phyloP scores from a whole-genome alignment of 2,329 filamentous ascomycete species.

The Aspergillus sp. region DNA sequence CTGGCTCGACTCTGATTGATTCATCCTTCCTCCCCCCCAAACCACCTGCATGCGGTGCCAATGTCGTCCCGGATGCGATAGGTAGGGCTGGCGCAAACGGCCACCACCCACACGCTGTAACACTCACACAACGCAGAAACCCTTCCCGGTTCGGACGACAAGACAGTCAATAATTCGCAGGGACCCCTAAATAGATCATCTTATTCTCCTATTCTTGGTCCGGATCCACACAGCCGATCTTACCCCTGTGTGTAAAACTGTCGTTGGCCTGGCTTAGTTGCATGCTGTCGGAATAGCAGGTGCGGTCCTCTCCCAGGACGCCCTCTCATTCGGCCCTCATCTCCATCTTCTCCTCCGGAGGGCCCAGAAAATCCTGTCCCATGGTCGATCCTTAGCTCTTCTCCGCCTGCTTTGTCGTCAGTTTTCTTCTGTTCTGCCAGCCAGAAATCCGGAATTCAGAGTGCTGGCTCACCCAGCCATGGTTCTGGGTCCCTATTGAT shows the following conservation, averaged over 20 bases:
- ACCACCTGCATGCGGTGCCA: neutral
- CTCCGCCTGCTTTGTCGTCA: constrained; percentile 8
- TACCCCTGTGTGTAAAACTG: constrained; percentile 5
- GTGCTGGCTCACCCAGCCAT: constrained; percentile 4
- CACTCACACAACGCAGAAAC: neutral
- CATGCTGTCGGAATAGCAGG: constrained; percentile 1
- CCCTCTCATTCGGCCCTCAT: constrained; percentile 2
- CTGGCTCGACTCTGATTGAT: neutral
- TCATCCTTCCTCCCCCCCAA: neutral
- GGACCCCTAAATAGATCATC: neutral
- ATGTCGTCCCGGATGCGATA: neutral
- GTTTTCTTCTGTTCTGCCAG: neutral
- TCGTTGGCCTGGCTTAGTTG: constrained; percentile 1
- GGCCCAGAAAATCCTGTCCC: constrained; percentile 7
- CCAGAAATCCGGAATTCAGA: constrained; percentile 1
- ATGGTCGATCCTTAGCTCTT: constrained; percentile 8
- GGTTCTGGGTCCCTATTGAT: constrained; percentile 8
- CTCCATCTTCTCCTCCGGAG: constrained; percentile 4
- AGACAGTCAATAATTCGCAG: neutral
- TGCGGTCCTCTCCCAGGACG: neutral
- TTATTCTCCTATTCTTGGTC: constrained; percentile 8
- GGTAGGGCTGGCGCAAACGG: neutral
- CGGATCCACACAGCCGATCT: constrained; percentile 10
- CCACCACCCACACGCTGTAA: neutral
- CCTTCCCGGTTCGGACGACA: neutral